Conservation (phyloP, 257 asterid species). For the Solanum habrochaites region DNA sequence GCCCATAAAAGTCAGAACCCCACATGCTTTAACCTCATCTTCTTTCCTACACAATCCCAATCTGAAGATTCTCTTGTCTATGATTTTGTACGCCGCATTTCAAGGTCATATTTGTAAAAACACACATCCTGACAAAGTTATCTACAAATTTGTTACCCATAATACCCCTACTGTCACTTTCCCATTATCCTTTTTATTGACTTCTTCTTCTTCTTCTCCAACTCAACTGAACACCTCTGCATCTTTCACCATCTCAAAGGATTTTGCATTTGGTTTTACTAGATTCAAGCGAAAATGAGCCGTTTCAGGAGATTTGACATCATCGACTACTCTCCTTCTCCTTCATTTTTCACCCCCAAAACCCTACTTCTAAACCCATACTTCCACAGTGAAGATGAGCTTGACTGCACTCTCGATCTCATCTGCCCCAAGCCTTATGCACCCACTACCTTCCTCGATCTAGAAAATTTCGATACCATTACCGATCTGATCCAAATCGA, state of each 20-base stretch:
- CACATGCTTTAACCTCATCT: background rate
- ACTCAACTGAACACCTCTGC: background rate
- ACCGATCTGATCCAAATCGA: constrained; percentile 81
- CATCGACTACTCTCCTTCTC: constrained; percentile 24
- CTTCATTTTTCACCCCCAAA: constrained; percentile 33
- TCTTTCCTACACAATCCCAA: background rate
- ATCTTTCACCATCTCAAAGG: background rate
- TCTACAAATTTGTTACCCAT: background rate
- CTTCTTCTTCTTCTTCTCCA: background rate
- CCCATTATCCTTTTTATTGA: background rate
- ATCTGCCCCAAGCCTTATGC: constrained; percentile 6
- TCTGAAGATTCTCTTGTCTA: background rate
- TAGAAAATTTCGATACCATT: constrained; percentile 35
- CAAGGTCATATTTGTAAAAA: background rate
- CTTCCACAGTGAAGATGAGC: constrained; percentile 23
- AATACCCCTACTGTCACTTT: background rate
- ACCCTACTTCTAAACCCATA: constrained; percentile 18
- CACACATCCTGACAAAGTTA: too few species aligned
- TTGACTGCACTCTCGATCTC: constrained; percentile 36
- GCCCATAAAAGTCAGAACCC: background rate
- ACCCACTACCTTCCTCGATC: background rate
- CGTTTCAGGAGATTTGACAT: constrained; percentile 50
- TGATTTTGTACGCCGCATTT: background rate
- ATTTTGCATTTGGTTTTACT: background rate
- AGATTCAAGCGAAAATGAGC: constrained; percentile 29